Evolutionary conservation across 495 filamentous ascomycete genomes (phyloP).

Genomic region (Tuber borchii): DNA sequence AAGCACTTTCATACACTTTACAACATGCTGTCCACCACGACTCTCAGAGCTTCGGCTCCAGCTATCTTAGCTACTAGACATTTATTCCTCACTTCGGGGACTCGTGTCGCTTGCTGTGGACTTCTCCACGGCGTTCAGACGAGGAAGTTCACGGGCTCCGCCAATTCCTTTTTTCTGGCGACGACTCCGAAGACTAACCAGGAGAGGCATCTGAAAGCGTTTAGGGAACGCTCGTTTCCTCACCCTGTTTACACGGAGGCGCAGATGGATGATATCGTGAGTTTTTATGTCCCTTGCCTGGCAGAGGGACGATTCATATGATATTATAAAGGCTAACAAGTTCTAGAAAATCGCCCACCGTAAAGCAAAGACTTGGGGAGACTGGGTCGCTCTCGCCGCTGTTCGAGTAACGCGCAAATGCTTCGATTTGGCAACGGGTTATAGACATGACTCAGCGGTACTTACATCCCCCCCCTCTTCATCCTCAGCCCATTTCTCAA

Average conservation of each 20-base stretch:
- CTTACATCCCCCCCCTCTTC: neutral
- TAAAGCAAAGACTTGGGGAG: conserved; percentile 58
- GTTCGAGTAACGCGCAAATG: conserved; percentile 60
- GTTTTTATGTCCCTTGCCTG: conserved; percentile 1
- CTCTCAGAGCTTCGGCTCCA: conserved; percentile 1
- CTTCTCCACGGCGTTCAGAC: conserved; percentile 15
- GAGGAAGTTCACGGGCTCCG: conserved; percentile 23
- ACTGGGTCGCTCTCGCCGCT: conserved; percentile 57
- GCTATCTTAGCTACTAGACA: neutral
- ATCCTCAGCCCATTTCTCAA: conserved; percentile 17
- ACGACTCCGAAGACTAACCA: conserved; percentile 16
- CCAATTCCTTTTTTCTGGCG: conserved; percentile 24
- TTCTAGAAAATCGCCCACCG: conserved; percentile 56
- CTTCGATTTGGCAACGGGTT: conserved; percentile 64
- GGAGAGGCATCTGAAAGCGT: conserved; percentile 22
- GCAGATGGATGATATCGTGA: conserved; percentile 57
- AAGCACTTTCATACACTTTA: neutral
- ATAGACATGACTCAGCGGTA: conserved; percentile 57
- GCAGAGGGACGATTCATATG: neutral
- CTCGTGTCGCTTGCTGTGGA: conserved; percentile 17
- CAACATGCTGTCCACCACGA: neutral
- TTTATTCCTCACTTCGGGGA: neutral
- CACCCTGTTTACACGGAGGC: conserved; percentile 57
- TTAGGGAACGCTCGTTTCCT: conserved; percentile 55
- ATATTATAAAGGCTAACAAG: neutral